Percentiles rank a stretch among this genome's conserved stretches.
phyloP scores from a whole-genome alignment of 2,329 filamentous ascomycete genomes.

The Penicillium sp. region DNA sequence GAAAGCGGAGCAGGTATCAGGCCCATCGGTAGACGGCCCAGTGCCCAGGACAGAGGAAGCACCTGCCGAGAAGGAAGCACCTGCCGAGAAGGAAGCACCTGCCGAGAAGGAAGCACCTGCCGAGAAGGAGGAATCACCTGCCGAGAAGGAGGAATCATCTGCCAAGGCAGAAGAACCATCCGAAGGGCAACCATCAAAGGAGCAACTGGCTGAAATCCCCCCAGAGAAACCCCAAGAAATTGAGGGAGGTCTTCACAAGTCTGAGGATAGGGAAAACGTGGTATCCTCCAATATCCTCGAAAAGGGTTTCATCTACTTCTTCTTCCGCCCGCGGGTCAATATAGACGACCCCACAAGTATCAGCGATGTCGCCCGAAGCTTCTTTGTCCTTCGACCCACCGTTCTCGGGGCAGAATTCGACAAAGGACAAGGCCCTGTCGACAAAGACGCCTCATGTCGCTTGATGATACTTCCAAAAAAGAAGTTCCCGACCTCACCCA shows the following conservation, averaged over 20 bases:
- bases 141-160: not conserved
- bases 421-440: conserved; percentile 50
- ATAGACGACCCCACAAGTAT: conserved; percentile 67
- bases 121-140: no score
- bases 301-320: conserved; percentile 90
- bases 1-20: conserved; percentile 18
- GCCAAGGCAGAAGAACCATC: conserved; percentile 14
- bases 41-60: conserved; percentile 8
- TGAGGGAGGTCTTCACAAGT: conserved; percentile 49
- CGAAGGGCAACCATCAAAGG: conserved; percentile 8
- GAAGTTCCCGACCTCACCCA: conserved; percentile 65
- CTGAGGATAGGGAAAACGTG: conserved; percentile 50
- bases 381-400: conserved; percentile 74
- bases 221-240: conserved; percentile 15
- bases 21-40: not conserved
- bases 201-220: conserved; percentile 10
- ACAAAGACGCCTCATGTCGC: conserved; percentile 61
- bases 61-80: conserved; percentile 7
- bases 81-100: conserved; percentile 6
- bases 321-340: conserved; percentile 74
- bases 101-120: no score
- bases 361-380: conserved; percentile 72
- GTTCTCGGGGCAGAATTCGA: conserved; percentile 66
- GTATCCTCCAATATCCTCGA: conserved; percentile 68
- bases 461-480: conserved; percentile 83